phyloP scores from a whole-genome alignment of 1,284 basidiomycete species.

The Heterobasidion occidentale region DNA sequence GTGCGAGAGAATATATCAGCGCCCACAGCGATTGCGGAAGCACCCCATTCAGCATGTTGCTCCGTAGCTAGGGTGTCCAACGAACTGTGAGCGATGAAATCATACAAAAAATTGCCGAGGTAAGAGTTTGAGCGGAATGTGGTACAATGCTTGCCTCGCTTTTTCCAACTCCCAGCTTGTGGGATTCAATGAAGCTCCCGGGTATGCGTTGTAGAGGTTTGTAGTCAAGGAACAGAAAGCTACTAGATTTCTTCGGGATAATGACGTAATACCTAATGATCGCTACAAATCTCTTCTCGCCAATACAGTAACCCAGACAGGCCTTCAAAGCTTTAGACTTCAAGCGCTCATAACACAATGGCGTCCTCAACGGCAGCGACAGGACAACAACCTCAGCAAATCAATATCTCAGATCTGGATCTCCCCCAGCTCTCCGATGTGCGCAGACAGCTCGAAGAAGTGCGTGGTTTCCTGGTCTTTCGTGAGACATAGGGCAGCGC shows the following conservation, averaged over 20 bases:
- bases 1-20: background rate
- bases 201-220: background rate
- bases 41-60: background rate
- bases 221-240: background rate
- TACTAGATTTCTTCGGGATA: background rate
- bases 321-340: no score
- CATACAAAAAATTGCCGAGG: no score
- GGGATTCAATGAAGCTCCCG: no score
- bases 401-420: slow-evolving; percentile 76
- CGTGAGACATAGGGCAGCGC: slow-evolving; percentile 3
- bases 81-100: background rate
- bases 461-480: slow-evolving; percentile 18
- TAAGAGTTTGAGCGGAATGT: no score
- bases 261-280: background rate
- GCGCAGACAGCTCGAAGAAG: slow-evolving; percentile 85
- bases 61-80: background rate
- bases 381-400: slow-evolving; percentile 46
- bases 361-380: background rate
- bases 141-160: no score
- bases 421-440: slow-evolving; percentile 80
- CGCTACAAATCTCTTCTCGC: background rate
- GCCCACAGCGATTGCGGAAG: background rate
- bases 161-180: no score
- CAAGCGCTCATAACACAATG: background rate
- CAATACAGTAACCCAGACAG: no score